Percentiles rank a stretch among this genome's conserved stretches.
Conservation (phyloP, 2,329 filamentous ascomycete species). For the Hymenoscyphus scutula region DNA sequence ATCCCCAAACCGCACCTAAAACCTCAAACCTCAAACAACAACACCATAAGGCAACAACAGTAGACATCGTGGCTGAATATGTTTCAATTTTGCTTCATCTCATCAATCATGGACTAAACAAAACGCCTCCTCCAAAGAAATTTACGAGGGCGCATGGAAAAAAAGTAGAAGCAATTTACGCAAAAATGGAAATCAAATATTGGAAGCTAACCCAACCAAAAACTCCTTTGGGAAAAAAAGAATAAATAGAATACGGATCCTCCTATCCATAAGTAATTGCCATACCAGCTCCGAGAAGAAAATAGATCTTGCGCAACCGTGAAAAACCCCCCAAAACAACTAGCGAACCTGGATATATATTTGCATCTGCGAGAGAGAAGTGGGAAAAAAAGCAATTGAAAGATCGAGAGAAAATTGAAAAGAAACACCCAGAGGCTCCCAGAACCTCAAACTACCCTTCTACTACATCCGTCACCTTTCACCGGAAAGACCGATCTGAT, state of each 20-base stretch:
- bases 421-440: not conserved
- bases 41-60: no score
- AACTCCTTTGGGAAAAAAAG: not conserved
- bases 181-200: no score
- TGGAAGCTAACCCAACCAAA: not conserved
- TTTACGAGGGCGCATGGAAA: not conserved
- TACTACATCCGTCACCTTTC: conserved; percentile 2
- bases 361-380: not conserved
- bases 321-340: not conserved
- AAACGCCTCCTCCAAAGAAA: not conserved
- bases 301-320: not conserved
- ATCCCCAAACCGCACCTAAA: no score
- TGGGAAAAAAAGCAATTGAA: not conserved
- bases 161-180: not conserved
- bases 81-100: conserved; percentile 2
- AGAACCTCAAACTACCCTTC: not conserved
- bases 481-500: conserved; percentile 31
- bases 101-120: not conserved
- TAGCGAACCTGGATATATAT: conserved; percentile 2
- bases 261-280: not conserved
- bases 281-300: not conserved
- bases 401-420: not conserved
- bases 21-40: no score
- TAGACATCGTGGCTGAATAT: no score
- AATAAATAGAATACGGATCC: not conserved